Conservation (phyloP, 2,329 filamentous ascomycete genomes). For the Botrytis hyacinthi region DNA sequence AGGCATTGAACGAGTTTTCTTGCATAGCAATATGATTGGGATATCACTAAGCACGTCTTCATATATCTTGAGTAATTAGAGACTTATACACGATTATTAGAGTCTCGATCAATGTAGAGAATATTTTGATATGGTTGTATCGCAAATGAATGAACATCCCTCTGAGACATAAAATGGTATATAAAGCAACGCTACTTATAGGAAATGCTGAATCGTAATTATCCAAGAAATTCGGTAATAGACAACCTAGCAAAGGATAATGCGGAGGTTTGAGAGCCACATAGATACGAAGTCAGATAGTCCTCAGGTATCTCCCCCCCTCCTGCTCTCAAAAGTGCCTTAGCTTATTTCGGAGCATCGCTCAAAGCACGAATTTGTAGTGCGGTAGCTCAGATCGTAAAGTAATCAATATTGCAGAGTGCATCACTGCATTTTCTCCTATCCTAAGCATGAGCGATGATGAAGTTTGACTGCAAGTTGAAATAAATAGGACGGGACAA, state of each 20-base stretch:
- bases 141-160: background rate
- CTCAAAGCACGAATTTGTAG: background rate
- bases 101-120: background rate
- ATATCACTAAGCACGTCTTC: background rate
- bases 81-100: background rate
- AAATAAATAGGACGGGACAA: too few relatives aligned
- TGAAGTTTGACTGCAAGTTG: too few relatives aligned
- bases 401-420: background rate
- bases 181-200: background rate
- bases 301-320: background rate
- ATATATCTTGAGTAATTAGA: background rate
- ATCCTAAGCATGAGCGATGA: background rate
- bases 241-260: too few relatives aligned
- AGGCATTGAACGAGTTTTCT: background rate
- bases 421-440: background rate
- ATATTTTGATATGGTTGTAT: background rate
- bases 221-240: background rate
- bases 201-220: background rate
- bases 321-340: background rate
- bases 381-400: too few relatives aligned
- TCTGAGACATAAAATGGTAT: background rate
- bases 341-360: background rate
- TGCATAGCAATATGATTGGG: background rate
- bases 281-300: too few relatives aligned
- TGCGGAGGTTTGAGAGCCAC: background rate